Conservation (phyloP, 2,329 filamentous ascomycete genomes). For the Exophiala mesophila region DNA sequence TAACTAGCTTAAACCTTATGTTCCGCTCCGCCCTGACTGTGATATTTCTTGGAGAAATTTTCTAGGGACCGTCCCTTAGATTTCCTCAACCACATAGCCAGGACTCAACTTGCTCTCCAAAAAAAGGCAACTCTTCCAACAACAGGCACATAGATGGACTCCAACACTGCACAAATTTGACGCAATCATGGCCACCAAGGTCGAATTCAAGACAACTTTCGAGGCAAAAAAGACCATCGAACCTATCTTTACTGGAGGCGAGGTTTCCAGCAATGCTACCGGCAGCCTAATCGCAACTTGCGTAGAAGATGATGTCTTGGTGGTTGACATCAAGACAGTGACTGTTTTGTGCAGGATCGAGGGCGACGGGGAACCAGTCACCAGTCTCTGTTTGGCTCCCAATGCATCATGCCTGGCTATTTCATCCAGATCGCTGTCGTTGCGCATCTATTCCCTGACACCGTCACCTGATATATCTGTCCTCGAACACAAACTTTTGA, state of each 20-base stretch:
- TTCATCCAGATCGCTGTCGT: conserved; percentile 91
- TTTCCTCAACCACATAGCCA: no score
- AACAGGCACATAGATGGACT: no score
- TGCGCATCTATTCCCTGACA: conserved; percentile 80
- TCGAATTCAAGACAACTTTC: conserved; percentile 68
- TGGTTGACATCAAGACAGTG: conserved; percentile 80
- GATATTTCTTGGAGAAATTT: background rate
- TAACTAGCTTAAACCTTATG: background rate
- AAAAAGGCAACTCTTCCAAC: no score
- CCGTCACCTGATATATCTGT: conserved; percentile 51
- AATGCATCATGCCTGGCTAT: conserved; percentile 81
- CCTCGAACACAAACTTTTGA: conserved; percentile 63
- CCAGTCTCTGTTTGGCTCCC: conserved; percentile 63
- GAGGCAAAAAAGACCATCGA: conserved; percentile 76
- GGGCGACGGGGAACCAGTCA: conserved; percentile 63
- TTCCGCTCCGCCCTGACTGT: background rate
- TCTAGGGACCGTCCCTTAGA: background rate
- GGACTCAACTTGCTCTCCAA: no score
- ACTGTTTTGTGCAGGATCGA: conserved; percentile 79
- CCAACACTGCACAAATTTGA: background rate
- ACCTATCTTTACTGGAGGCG: conserved; percentile 90
- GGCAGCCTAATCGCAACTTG: conserved; percentile 81
- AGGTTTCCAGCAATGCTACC: conserved; percentile 74
- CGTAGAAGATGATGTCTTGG: conserved; percentile 83
- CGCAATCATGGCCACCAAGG: conserved; percentile 48